A percentile compares a stretch with the other conserved stretches of the same genome.
phyloP scores from a whole-genome alignment of 2,329 filamentous ascomycete genomes.

The Xylaria sp. region DNA sequence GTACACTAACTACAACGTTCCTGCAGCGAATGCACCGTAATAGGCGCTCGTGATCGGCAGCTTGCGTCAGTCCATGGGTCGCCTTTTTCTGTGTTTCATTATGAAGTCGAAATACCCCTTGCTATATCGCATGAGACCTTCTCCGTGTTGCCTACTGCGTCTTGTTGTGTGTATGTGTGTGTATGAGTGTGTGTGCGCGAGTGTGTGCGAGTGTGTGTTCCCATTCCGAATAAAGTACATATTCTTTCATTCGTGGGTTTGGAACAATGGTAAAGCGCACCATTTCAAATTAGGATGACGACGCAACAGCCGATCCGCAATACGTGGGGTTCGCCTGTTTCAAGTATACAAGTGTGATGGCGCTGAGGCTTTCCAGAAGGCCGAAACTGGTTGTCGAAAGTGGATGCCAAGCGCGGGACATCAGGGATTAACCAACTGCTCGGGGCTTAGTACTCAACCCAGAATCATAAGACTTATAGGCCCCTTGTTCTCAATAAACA shows the following conservation, averaged over 20 bases:
- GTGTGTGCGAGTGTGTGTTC: too few species aligned
- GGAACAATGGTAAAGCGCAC: background rate
- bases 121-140: background rate
- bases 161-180: too few species aligned
- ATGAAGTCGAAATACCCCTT: background rate
- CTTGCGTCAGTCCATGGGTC: background rate
- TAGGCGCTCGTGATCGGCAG: background rate
- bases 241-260: background rate
- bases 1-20: background rate
- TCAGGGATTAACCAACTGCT: conserved; percentile 16
- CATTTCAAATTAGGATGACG: conserved; percentile 17
- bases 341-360: conserved; percentile 30
- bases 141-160: too few species aligned
- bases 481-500: background rate
- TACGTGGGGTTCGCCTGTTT: conserved; percentile 29
- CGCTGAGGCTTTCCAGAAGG: conserved; percentile 25
- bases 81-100: background rate
- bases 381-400: conserved; percentile 13
- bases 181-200: too few species aligned
- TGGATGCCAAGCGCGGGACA: conserved; percentile 15
- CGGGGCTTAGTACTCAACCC: conserved; percentile 18
- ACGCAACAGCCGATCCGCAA: conserved; percentile 26
- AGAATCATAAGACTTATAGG: conserved; percentile 1
- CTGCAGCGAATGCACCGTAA: background rate
- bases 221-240: background rate